A percentile compares a stretch with the other conserved stretches of the same genome.
These are phyloP conservation scores for Trichoderma afroharzianum DNA, from an alignment of 2,329 filamentous ascomycete species.

Conservation along the genomic window DNA sequence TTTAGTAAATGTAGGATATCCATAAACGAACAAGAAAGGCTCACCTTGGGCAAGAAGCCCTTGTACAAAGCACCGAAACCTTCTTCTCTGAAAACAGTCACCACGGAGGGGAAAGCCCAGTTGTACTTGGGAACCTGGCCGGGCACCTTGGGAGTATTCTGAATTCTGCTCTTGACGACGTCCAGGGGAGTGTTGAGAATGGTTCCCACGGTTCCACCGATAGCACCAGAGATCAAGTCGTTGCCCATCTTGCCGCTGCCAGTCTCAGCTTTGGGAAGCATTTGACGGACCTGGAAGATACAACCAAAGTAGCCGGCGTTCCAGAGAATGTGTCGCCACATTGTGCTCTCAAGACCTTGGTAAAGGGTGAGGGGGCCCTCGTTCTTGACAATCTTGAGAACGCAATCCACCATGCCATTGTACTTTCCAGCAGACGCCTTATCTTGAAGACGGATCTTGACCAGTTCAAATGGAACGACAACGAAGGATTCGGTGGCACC, in stretches of 20 bases:
- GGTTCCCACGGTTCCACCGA: conserved; percentile 86
- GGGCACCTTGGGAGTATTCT: conserved; percentile 83
- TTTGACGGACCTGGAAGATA: conserved; percentile 90
- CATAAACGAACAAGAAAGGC: conserved; percentile 17
- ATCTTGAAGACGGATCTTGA: conserved; percentile 98
- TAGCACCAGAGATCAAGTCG: conserved; percentile 78
- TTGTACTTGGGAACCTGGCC: conserved; percentile 91
- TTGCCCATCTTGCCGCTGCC: conserved; percentile 81
- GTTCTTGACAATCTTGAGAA: conserved; percentile 74
- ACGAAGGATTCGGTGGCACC: conserved; percentile 96
- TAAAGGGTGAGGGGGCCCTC: conserved; percentile 89
- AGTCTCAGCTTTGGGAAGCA: conserved; percentile 76
- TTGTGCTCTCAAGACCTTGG: conserved; percentile 92
- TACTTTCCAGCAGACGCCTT: conserved; percentile 88
- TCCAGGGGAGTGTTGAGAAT: conserved; percentile 94
- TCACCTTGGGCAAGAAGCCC: conserved; percentile 96
- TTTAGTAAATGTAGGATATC: not conserved
- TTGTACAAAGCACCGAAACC: conserved; percentile 92
- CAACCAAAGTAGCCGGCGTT: conserved; percentile 97
- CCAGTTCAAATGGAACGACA: conserved; percentile 94
- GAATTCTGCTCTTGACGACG: conserved; percentile 96
- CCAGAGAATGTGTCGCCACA: conserved; percentile 91
- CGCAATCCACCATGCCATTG: conserved; percentile 74
- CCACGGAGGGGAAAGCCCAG: conserved; percentile 90
- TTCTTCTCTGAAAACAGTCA: conserved; percentile 87